These are phyloP conservation scores for Neonectria punicea DNA, from an alignment of 2,329 filamentous ascomycete species.

Conservation along the genomic window DNA sequence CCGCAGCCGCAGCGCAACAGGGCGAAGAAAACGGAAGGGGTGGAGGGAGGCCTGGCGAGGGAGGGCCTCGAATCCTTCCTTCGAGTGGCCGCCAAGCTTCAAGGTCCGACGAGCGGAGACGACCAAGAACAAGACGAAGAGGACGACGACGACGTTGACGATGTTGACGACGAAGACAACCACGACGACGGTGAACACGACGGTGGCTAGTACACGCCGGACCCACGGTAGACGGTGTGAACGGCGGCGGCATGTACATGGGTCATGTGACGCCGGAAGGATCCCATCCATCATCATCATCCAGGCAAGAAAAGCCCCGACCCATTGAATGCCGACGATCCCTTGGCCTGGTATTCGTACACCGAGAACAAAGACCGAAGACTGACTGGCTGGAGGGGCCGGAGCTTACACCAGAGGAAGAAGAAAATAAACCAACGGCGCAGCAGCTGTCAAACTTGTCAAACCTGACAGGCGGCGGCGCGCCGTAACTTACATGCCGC, in stretches of 20 bases:
- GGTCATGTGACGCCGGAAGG: slow-evolving; percentile 2
- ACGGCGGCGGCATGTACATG: not conserved
- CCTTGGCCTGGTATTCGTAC: not conserved
- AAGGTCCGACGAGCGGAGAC: not conserved
- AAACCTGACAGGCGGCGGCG: slow-evolving; percentile 27
- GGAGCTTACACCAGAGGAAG: not conserved
- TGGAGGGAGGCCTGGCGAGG: too few species aligned
- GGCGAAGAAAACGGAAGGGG: not conserved
- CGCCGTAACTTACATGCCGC: not conserved
- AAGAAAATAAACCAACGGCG: not conserved
- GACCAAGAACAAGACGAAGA: not conserved
- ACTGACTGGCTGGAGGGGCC: not conserved
- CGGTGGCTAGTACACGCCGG: not conserved
- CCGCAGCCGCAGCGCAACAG: not conserved
- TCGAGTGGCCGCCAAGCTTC: not conserved
- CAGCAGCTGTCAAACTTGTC: slow-evolving; percentile 28
- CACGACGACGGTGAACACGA: not conserved
- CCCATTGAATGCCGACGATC: not conserved
- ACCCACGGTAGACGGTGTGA: not conserved
- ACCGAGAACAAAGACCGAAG: not conserved
- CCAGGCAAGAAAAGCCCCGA: not conserved
- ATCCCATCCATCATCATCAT: not conserved
- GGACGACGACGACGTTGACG: not conserved
- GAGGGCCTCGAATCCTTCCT: not conserved
- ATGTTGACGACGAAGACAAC: not conserved